A percentile compares a stretch with the other conserved stretches of the same genome.
Evolutionary conservation across 2,329 filamentous ascomycete species (phyloP).

Genomic region (Biscogniauxia sp.): DNA sequence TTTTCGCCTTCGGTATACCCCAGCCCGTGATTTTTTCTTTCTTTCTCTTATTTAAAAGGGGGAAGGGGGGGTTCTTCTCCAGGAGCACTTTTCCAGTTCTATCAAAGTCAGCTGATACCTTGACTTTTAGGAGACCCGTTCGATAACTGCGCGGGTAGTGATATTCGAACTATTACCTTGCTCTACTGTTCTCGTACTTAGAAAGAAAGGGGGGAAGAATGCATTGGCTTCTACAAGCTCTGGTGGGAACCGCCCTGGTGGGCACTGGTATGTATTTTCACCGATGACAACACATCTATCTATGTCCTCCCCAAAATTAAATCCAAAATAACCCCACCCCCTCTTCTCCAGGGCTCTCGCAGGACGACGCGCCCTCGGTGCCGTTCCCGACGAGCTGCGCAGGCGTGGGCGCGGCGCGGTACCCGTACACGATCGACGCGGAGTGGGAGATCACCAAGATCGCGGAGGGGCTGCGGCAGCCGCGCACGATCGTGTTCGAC

Average conservation of each 20-base stretch:
- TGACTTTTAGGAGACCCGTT: no score
- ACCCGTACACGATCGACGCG: constrained; percentile 24
- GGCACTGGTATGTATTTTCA: constrained; percentile 8
- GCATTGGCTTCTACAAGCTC: constrained; percentile 8
- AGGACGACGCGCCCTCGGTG: constrained; percentile 5
- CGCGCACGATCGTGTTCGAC: constrained; percentile 29
- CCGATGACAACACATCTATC: not conserved
- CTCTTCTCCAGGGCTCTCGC: constrained; percentile 16
- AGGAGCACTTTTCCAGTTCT: no score
- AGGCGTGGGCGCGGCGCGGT: constrained; percentile 22
- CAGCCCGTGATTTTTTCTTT: not conserved
- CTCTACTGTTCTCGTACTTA: not conserved
- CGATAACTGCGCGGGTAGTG: no score
- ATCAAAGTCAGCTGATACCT: no score
- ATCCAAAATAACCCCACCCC: constrained; percentile 41
- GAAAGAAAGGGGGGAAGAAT: not conserved
- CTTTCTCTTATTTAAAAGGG: not conserved
- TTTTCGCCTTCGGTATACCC: no score
- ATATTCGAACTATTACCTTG: no score
- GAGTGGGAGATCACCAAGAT: constrained; percentile 30
- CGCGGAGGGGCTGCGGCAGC: constrained; percentile 26
- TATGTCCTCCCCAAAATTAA: not conserved
- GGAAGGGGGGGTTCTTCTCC: no score
- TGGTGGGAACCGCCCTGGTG: constrained; percentile 8
- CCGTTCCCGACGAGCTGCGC: constrained; percentile 27